phyloP scores from a whole-genome alignment of 371 early-diverging fungal genomes.

The Zychaea mexicana region DNA sequence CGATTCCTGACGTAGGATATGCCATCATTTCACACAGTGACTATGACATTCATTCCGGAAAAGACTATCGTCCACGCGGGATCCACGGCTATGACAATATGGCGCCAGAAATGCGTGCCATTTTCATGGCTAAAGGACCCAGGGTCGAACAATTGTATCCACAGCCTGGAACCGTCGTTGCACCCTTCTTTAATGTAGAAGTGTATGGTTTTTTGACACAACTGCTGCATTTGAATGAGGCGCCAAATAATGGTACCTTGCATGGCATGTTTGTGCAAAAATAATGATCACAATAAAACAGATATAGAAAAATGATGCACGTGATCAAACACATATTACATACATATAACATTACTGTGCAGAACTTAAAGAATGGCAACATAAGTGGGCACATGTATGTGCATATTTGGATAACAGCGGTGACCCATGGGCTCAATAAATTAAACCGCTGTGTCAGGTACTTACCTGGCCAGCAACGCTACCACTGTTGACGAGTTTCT shows the following conservation, averaged over 20 bases:
- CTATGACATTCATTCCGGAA: conserved; percentile 21
- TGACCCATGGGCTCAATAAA: background rate
- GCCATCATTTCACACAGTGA: conserved; percentile 49
- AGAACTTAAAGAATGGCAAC: too few species aligned
- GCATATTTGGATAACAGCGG: background rate
- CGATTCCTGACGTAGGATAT: conserved; percentile 71
- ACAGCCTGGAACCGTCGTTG: conserved; percentile 29
- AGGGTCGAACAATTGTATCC: conserved; percentile 43
- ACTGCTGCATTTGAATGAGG: conserved; percentile 62
- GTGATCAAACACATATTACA: background rate
- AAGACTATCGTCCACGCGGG: conserved; percentile 51
- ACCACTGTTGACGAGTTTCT: too few species aligned
- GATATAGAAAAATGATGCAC: too few species aligned
- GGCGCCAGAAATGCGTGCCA: conserved; percentile 81
- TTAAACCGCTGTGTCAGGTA: conserved; percentile 4
- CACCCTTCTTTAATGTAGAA: conserved; percentile 75
- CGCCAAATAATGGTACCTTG: conserved; percentile 75
- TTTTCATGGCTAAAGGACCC: conserved; percentile 87
- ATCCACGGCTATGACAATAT: conserved; percentile 89
- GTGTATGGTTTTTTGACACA: conserved; percentile 71
- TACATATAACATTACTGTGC: too few species aligned
- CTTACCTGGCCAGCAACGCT: too few species aligned
- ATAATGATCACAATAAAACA: too few species aligned
- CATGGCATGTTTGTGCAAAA: background rate
- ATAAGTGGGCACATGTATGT: background rate